Percentiles rank a stretch among this genome's conserved stretches.
Evolutionary conservation across 2,329 filamentous ascomycete genomes (phyloP).

Genomic region (Didymella pomorum): DNA sequence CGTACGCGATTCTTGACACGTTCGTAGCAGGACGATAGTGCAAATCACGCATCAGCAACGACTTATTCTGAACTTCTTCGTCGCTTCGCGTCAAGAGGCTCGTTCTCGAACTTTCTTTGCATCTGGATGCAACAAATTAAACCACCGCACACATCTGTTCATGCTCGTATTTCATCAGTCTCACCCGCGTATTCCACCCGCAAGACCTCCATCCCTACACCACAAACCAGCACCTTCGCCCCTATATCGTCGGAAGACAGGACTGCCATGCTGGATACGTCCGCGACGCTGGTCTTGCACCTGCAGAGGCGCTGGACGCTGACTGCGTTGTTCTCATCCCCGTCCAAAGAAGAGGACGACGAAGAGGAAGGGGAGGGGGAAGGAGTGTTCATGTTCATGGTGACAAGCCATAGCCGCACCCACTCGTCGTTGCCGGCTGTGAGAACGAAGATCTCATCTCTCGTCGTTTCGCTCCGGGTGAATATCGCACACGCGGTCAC

Average conservation of each 20-base stretch:
- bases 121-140: no score
- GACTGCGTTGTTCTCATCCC: conserved; percentile 25
- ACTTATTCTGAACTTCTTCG: no score
- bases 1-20: no score
- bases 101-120: no score
- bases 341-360: neutral
- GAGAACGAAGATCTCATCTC: conserved; percentile 30
- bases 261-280: conserved; percentile 62
- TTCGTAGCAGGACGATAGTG: no score
- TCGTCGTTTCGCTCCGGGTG: no score
- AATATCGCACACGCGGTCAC: conserved; percentile 65
- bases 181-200: neutral
- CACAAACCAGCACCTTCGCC: conserved; percentile 41
- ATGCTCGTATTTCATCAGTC: no score
- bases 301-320: conserved; percentile 43
- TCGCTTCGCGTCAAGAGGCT: no score
- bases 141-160: no score
- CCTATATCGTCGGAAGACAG: conserved; percentile 28
- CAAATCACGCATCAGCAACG: no score
- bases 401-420: conserved; percentile 58
- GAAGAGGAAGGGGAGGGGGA: no score
- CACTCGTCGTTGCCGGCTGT: conserved; percentile 59
- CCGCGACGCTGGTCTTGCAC: conserved; percentile 60
- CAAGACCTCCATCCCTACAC: conserved; percentile 46
- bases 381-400: neutral